Base-by-base conservation (phyloP, 345 rosid genomes). In the Ceriops decandra region DNA sequence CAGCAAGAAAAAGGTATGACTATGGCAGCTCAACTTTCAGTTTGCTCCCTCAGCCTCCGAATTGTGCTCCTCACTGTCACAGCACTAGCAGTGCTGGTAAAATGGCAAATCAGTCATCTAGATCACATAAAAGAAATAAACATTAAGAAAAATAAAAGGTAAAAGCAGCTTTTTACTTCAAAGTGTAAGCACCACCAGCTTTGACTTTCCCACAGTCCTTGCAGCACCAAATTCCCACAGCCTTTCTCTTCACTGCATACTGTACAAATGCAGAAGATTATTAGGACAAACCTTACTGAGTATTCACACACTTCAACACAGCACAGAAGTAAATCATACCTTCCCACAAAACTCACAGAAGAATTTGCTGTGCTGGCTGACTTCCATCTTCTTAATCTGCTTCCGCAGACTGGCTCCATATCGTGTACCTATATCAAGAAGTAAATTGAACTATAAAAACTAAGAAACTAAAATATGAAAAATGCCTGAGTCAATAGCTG, bases 61-160 rank as follows among this genome's bases (percentile, higher is more conserved):
- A 86, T 83, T 68, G 93, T 86, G 72, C 93, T 86, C 84, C 90
- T 79, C 24, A 86, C 89, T 2, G 93, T 88, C 56, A 88, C 90
- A 15, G 90, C 93, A 75, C 88, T 84, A 0, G 93, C 93, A 17
- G 90, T 86, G 73, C 90, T 86, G 84, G 51, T n/a, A 77, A 22
- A 19, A 1, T 13, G 5, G 1, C 32, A 21, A 35, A 11, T 52
- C 16, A 72, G 68, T 30, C 7, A n/a, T 42, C 13, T 28, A 27
- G 7, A 6, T 22, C 30, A 30, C 4, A 3, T 1, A 2, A 8
- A 0, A 26, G 16, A 15, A 8, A 59, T 2, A 46, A 7, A 27
- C 2, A 5, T 16, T 4, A 21, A 24, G 11, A 11, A n/a, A 31
- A 20, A 4, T 20, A 26, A 27, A 10, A 56, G 49, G 49, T 22